Percentiles rank a stretch among this genome's conserved stretches.
These are phyloP conservation scores for Herpotrichia juniperi DNA, from an alignment of 2,329 filamentous ascomycete species.

Conservation along the genomic window DNA sequence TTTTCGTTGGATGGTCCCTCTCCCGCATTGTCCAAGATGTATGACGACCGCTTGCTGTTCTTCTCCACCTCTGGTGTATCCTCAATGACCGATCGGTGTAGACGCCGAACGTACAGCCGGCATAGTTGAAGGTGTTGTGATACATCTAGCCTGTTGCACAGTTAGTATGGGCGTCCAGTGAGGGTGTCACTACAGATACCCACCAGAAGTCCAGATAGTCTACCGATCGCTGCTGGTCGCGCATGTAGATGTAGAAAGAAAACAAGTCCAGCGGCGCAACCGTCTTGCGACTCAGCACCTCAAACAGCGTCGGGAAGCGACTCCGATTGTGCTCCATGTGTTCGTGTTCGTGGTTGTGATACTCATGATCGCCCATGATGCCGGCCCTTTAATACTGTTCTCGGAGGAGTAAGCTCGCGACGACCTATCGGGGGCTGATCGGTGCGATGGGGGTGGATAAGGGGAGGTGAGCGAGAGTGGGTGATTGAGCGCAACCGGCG, in stretches of 20 bases:
- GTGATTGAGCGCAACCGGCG: slow-evolving; percentile 5
- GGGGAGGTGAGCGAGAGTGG: slow-evolving; percentile 4
- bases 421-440: neutral
- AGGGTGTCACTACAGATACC: neutral
- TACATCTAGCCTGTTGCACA: slow-evolving; percentile 85
- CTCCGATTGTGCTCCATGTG: slow-evolving; percentile 63
- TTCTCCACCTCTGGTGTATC: slow-evolving; percentile 91
- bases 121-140: slow-evolving; percentile 98
- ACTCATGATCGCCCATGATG: neutral
- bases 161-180: slow-evolving; percentile 28
- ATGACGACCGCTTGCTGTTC: slow-evolving; percentile 83
- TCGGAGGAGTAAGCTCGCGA: neutral
- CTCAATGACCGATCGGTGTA: slow-evolving; percentile 89
- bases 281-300: slow-evolving; percentile 93
- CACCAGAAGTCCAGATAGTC: slow-evolving; percentile 99
- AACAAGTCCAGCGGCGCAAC: slow-evolving; percentile 94
- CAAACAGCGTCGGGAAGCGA: slow-evolving; percentile 90
- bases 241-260: slow-evolving; percentile 99
- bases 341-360: too few species aligned
- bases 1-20: slow-evolving; percentile 67
- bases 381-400: too few species aligned
- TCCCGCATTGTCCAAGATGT: slow-evolving; percentile 71
- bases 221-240: slow-evolving; percentile 95
- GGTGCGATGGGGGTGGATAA: neutral
- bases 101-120: slow-evolving; percentile 93